Evolutionary conservation across 257 asterid genomes (phyloP).

Genomic region (Coffea eugenioides): DNA sequence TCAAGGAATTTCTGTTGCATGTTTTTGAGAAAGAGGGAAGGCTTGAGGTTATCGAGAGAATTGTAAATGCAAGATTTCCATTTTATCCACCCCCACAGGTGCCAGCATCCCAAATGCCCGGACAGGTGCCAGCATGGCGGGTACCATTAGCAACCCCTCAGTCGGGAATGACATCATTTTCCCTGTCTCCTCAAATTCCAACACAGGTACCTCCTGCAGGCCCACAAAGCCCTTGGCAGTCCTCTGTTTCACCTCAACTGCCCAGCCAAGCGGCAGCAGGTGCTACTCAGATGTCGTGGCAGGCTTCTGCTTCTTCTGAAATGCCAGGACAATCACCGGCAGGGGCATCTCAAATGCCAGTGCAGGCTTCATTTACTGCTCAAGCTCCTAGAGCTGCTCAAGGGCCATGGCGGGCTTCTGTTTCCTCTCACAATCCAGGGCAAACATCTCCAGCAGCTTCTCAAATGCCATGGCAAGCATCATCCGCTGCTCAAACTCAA

Average conservation of each 20-base stretch:
- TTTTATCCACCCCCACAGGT: constrained; percentile 33
- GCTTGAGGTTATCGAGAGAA: constrained; percentile 50
- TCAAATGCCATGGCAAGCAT: not conserved
- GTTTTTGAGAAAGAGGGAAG: constrained; percentile 58
- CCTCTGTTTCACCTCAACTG: not conserved
- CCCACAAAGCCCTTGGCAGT: constrained; percentile 12
- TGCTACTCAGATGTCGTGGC: constrained; percentile 13
- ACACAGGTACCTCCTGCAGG: constrained; percentile 3
- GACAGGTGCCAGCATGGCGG: constrained; percentile 21
- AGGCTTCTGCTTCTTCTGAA: constrained; percentile 4
- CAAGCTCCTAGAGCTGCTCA: constrained; percentile 11
- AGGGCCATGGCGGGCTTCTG: constrained; percentile 6
- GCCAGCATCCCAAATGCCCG: constrained; percentile 25
- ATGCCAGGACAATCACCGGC: constrained; percentile 2
- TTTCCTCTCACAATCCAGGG: constrained; percentile 4
- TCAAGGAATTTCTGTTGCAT: constrained; percentile 51
- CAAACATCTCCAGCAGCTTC: constrained; percentile 2
- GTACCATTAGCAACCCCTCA: constrained; percentile 20
- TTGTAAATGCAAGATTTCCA: constrained; percentile 36
- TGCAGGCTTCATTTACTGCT: not conserved
- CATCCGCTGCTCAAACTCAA: not conserved
- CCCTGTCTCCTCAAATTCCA: constrained; percentile 6
- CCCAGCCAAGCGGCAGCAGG: constrained; percentile 4
- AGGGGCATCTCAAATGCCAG: not conserved
- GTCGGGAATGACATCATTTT: constrained; percentile 28